Base-by-base conservation (phyloP, 1,139 yeast genomes). In the Lodderomyces jiufengensis region DNA sequence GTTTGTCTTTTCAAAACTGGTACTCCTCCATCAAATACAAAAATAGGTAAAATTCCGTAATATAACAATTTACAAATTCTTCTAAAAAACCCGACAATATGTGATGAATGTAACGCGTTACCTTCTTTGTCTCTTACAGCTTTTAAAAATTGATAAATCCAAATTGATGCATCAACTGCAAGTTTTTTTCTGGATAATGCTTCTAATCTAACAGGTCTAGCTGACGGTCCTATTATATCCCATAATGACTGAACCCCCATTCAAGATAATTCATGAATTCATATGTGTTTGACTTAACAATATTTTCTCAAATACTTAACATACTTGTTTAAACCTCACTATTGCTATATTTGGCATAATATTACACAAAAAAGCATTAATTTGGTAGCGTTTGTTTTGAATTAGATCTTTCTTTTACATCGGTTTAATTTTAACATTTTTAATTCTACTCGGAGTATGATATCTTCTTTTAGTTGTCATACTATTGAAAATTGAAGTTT, bases 221-320 rank as follows among this genome's bases (percentile, higher is more conserved):
- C 95, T 0, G 92, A 78, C 0, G 97, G 95, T 3, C 90, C 95
- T 4, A 92, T 70, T 13, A 92, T 80, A 36, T 82, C 90, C 99
- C 99, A 94, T 37, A 94, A 73, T 7, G 95, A 86, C 50, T 86
- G 86, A 35, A 94, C 99, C 63, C 99, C 99, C 99, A 94, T 92
- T 11, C 13, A 18, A 18, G 7, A 18, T 5, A 5, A 7, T 18
- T 18, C 7, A 18, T 18, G 7, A 18, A 18, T 18, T 18, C 20
- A 18, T 18, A 5, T 7, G 20, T 18, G 20, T 5, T 7, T 18
- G 7, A 18, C 7, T 5, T 7, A 18, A 7, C 7, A 18, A 18
- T 18, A 18, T 5, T 18, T 18, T n/a, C n/a, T n/a, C n/a, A n/a
- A n/a, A n/a, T n/a, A n/a, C n/a, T n/a, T n/a, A n/a, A n/a, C n/a